phyloP scores from a whole-genome alignment of 768 basidiomycete species.

The Pleurotus giganteus region DNA sequence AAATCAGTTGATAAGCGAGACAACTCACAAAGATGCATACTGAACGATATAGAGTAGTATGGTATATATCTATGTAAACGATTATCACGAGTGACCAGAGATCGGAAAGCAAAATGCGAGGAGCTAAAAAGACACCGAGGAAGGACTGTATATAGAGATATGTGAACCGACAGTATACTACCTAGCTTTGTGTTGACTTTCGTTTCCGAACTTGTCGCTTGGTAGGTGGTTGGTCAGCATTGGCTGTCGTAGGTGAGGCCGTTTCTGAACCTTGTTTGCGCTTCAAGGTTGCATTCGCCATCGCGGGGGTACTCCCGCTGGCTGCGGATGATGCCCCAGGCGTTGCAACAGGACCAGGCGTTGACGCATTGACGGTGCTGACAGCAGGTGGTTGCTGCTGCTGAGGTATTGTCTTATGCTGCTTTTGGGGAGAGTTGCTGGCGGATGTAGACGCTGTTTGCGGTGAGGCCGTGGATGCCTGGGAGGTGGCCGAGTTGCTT shows the following conservation, averaged over 20 bases:
- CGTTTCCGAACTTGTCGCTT: constrained; percentile 57
- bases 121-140: constrained; percentile 23
- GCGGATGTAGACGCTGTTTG: constrained; percentile 51
- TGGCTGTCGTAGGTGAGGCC: constrained; percentile 50
- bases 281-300: constrained; percentile 50
- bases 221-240: constrained; percentile 41
- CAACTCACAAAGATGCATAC: constrained; percentile 14
- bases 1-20: constrained; percentile 25
- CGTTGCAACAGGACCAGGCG: constrained; percentile 25
- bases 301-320: constrained; percentile 47
- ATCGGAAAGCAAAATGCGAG: constrained; percentile 18
- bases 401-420: constrained; percentile 55
- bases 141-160: constrained; percentile 17
- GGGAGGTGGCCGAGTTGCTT: constrained; percentile 33
- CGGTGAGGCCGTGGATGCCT: constrained; percentile 40
- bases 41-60: constrained; percentile 9
- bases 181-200: constrained; percentile 47
- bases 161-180: constrained; percentile 29
- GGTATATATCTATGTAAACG: constrained; percentile 12
- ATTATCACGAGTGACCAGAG: constrained; percentile 15
- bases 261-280: constrained; percentile 46
- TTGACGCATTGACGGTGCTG: constrained; percentile 34
- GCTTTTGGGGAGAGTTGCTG: constrained; percentile 59
- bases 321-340: constrained; percentile 31
- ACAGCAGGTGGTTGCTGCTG: constrained; percentile 21